phyloP scores from a whole-genome alignment of 768 basidiomycete genomes.

The Naganishia friedmannii region DNA sequence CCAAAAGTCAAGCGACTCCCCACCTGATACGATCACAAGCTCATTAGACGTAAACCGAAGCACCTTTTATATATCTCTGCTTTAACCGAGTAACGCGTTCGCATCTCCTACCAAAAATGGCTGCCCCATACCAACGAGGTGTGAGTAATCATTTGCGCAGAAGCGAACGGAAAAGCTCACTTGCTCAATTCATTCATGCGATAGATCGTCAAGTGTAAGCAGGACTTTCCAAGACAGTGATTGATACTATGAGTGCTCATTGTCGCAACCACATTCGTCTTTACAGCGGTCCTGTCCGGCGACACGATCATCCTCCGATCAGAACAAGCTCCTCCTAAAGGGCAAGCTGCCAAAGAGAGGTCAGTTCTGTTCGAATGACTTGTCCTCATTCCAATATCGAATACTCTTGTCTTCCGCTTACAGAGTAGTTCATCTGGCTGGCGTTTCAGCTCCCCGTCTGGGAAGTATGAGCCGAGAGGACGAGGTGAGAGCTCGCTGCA shows the following conservation, averaged over 20 bases:
- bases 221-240: neutral
- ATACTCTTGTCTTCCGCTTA: neutral
- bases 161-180: neutral
- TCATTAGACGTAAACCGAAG: neutral
- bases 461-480: constrained; percentile 81
- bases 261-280: neutral
- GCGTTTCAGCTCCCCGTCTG: constrained; percentile 76
- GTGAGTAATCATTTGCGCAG: constrained; percentile 12
- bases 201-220: constrained; percentile 28
- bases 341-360: constrained; percentile 88
- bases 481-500: constrained; percentile 62
- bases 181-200: neutral
- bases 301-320: constrained; percentile 78
- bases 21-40: neutral
- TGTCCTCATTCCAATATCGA: neutral
- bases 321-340: constrained; percentile 66
- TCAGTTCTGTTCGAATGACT: constrained; percentile 46
- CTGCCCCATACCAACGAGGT: constrained; percentile 28
- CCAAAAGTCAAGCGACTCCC: neutral
- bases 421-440: constrained; percentile 85
- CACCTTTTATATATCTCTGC: neutral
- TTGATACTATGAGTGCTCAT: neutral
- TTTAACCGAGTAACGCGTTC: neutral
- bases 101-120: constrained; percentile 1
- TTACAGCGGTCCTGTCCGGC: constrained; percentile 78